Conservation (phyloP, 306 rosid genomes). For the Vigna mungo region DNA sequence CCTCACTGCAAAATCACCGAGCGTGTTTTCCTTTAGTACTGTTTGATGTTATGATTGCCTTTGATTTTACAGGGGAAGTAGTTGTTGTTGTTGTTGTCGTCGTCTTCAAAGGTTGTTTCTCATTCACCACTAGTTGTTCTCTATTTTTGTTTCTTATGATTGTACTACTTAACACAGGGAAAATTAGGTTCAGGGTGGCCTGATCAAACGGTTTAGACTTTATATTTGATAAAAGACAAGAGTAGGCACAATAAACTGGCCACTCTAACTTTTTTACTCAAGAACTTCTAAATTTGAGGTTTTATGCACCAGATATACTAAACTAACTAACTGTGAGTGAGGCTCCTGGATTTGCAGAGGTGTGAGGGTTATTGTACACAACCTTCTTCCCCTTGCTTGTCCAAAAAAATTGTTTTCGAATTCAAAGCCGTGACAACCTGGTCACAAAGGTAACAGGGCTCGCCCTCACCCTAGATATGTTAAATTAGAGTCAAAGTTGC, state of each 20-base stretch:
- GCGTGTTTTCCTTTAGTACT: neutral
- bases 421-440: too few relatives aligned
- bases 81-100: neutral
- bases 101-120: constrained; percentile 23
- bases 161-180: neutral
- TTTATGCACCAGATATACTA: neutral
- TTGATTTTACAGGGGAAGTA: constrained; percentile 17
- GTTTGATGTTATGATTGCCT: neutral
- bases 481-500: neutral
- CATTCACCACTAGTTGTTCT: neutral
- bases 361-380: neutral
- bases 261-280: neutral
- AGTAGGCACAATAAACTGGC: neutral
- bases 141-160: neutral
- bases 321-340: neutral
- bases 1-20: neutral
- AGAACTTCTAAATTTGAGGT: neutral
- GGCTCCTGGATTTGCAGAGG: neutral
- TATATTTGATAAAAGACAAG: neutral
- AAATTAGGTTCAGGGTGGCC: constrained; percentile 24
- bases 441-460: too few relatives aligned
- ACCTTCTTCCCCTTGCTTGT: neutral
- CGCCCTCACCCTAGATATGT: neutral
- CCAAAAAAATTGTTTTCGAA: neutral
- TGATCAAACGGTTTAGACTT: neutral